Percentiles rank a stretch among this genome's conserved stretches.
Evolutionary conservation across 169 alveolate species (phyloP).

Genomic region (Eimeria necatrix): DNA sequence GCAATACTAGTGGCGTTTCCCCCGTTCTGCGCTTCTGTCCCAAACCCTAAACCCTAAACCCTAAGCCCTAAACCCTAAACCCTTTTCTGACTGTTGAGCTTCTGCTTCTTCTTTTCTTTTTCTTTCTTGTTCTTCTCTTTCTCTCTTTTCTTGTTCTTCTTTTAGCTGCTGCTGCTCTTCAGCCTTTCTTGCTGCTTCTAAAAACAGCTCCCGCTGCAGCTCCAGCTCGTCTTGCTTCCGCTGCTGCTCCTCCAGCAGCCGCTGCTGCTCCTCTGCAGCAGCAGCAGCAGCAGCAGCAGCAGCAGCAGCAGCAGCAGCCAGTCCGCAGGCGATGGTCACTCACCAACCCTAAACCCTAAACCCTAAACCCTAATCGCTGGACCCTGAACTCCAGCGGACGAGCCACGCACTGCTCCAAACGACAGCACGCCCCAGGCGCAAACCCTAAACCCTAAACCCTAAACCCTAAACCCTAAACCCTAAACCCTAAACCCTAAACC

Average conservation of each 20-base stretch:
- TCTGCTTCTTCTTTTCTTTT: not conserved
- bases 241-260: conserved; percentile 51
- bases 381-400: too few relatives aligned
- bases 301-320: too few relatives aligned
- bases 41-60: conserved; percentile 34
- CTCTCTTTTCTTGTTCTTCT: conserved; percentile 1
- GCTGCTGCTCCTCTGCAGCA: conserved; percentile 41
- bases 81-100: not conserved
- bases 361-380: too few relatives aligned
- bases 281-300: too few relatives aligned
- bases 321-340: too few relatives aligned
- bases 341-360: too few relatives aligned
- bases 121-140: conserved; percentile 7
- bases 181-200: not conserved
- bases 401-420: too few relatives aligned
- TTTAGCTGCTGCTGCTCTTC: not conserved
- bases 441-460: conserved; percentile 40
- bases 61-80: conserved; percentile 29
- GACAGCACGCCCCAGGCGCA: not conserved
- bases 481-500: not conserved
- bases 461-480: conserved; percentile 7
- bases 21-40: not conserved
- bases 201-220: not conserved
- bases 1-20: not conserved
- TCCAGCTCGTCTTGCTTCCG: not conserved